phyloP scores from a whole-genome alignment of 345 rosid species.

The Iberis pinnata region DNA sequence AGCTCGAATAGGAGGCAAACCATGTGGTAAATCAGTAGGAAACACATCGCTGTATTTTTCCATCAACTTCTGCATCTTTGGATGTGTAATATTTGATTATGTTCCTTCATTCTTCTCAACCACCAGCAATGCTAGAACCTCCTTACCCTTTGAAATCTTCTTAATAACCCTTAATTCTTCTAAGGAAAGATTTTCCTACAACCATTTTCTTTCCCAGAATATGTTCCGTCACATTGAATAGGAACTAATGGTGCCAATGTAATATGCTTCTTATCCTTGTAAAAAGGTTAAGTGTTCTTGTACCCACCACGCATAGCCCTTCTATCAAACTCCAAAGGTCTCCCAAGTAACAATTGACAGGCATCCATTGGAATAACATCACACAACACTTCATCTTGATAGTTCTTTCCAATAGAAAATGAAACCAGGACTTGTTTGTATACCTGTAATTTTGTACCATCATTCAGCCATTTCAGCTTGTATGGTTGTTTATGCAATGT shows the following conservation, averaged over 20 bases:
- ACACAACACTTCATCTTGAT: not conserved
- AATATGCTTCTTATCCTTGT: not conserved
- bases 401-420: not conserved
- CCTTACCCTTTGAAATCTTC: too few relatives aligned
- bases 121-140: too few relatives aligned
- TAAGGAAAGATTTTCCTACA: not conserved
- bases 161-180: not conserved
- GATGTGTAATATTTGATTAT: too few relatives aligned
- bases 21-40: not conserved
- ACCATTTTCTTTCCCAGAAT: not conserved
- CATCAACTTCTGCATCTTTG: too few relatives aligned
- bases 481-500: not conserved
- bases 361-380: not conserved
- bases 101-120: too few relatives aligned
- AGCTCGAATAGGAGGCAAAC: not conserved
- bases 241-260: not conserved
- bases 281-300: not conserved
- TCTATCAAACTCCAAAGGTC: not conserved
- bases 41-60: not conserved
- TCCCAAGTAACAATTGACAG: not conserved
- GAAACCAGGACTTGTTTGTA: not conserved
- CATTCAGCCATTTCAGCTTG: not conserved
- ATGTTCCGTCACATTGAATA: not conserved
- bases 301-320: not conserved
- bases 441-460: not conserved